Evolutionary conservation across 2,329 filamentous ascomycete genomes (phyloP).

Genomic region (Tricladium varicosporioides): DNA sequence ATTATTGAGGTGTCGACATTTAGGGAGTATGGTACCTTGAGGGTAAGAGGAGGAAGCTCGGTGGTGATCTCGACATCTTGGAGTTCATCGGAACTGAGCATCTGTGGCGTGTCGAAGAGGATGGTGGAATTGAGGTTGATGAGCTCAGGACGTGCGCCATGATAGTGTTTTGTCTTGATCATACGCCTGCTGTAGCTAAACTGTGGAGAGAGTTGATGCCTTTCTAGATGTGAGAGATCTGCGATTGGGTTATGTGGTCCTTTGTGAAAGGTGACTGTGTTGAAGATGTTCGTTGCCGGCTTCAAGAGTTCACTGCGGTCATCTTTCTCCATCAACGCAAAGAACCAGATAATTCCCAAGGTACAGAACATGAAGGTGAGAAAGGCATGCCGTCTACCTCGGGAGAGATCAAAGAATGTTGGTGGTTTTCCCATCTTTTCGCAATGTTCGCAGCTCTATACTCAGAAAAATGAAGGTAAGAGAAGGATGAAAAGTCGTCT

Average conservation of each 20-base stretch:
- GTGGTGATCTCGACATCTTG: constrained; percentile 3
- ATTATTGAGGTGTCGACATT: constrained; percentile 23
- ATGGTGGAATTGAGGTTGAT: constrained; percentile 15
- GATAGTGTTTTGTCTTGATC: constrained; percentile 14
- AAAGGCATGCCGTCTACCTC: neutral
- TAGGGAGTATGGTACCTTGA: constrained; percentile 17
- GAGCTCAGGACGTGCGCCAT: constrained; percentile 13
- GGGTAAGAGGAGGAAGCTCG: constrained; percentile 11
- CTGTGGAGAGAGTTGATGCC: constrained; percentile 10
- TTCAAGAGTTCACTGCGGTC: neutral
- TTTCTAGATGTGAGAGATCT: constrained; percentile 18
- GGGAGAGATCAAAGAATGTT: neutral
- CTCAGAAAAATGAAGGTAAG: neutral
- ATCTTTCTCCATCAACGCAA: neutral
- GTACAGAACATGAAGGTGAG: constrained; percentile 1
- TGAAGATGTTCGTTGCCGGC: constrained; percentile 1
- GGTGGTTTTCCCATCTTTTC: neutral
- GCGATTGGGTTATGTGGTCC: neutral
- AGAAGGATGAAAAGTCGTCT: neutral
- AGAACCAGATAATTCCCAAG: constrained; percentile 5
- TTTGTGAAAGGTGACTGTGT: neutral
- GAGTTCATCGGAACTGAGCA: constrained; percentile 9
- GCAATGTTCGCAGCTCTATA: neutral
- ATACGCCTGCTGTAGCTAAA: constrained; percentile 21
- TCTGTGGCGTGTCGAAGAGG: constrained; percentile 12